Conservation (phyloP, 495 filamentous ascomycete species). For the Talaromyces thailandensis region DNA sequence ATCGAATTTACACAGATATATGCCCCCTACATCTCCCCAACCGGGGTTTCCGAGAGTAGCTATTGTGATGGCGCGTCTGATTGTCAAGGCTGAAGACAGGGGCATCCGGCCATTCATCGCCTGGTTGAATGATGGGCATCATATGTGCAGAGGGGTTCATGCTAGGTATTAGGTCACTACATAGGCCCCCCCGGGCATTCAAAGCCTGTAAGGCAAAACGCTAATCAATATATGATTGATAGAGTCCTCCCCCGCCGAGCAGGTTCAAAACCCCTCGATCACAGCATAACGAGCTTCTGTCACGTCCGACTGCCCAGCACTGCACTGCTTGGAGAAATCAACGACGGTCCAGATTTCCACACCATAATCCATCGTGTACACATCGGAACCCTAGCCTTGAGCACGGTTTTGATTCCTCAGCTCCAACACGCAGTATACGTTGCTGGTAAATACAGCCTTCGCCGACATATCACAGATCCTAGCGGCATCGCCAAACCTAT, state of each 20-base stretch:
- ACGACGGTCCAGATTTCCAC: conserved; percentile 18
- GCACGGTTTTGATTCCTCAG: conserved; percentile 14
- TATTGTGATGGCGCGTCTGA: conserved; percentile 20
- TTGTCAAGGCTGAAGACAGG: conserved; percentile 15
- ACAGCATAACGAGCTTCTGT: conserved; percentile 22
- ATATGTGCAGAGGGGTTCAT: conserved; percentile 18
- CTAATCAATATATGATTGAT: background rate
- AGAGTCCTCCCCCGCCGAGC: conserved; percentile 15
- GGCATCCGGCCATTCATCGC: conserved; percentile 24
- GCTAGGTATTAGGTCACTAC: conserved; percentile 4
- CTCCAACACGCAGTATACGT: conserved; percentile 17
- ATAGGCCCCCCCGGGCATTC: background rate
- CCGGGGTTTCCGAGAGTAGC: conserved; percentile 17
- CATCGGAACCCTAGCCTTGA: conserved; percentile 19
- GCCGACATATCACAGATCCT: conserved; percentile 17
- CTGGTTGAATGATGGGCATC: conserved; percentile 14
- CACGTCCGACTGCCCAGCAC: conserved; percentile 16
- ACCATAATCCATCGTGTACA: conserved; percentile 18
- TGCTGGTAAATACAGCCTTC: conserved; percentile 21
- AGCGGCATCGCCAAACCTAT: conserved; percentile 15
- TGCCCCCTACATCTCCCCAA: conserved; percentile 22
- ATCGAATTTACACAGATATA: conserved; percentile 14
- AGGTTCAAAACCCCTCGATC: conserved; percentile 20
- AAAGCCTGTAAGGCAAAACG: conserved; percentile 1
- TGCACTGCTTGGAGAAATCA: conserved; percentile 17